Evolutionary conservation across 129 eudicot genomes (phyloP), one percentile per base, ranked within the genome.

Genomic region (Chrysanthemum makinoi): DNA sequence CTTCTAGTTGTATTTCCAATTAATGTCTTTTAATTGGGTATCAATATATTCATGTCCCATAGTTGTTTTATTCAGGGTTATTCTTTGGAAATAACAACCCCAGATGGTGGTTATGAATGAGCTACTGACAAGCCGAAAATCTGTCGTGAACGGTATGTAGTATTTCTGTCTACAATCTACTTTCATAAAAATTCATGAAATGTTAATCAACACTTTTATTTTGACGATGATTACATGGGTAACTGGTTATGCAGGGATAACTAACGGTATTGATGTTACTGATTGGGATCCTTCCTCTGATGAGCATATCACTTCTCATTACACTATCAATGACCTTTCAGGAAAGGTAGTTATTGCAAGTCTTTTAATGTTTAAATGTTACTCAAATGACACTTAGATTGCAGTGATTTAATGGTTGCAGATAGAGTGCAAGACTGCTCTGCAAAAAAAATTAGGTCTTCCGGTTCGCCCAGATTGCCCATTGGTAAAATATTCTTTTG

Each of bases 61-160:
- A 18, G 10, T 35, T 44, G 73, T 50, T 39, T 74, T 56, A 18
- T 60, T 66, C 75, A 92, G 98, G 95, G 98, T 8, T 92, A 92
- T 67, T 80, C 98, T 20, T 72, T 86, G 91, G 98, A 92, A 80
- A 89, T 92, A 74, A 89, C 95, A 58, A 92, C 98, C 65, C 85
- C 85, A n/a, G 96, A 92, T 82, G 98, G 98, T 64, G 98, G 98
- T 69, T 83, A 89, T 58, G 98, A 82, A 92, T 39, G 88, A 86
- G 75, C 85, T 89, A 17, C 78, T 92, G 52, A 77, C 69, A 61
- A 82, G 90, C 75, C 80, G 96, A 69, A 86, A 85, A 81, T 28
- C 67, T 35, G 96, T 89, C 55, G 75, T 92, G 30, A 81, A 80
- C 35, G 94, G 96, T 87, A 79, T 33, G 79, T 35, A 51, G 10